Evolutionary conservation across 2,329 filamentous ascomycete genomes (phyloP), one percentile per base, ranked within the genome.

Genomic region (Microcyclospora pomicola): DNA sequence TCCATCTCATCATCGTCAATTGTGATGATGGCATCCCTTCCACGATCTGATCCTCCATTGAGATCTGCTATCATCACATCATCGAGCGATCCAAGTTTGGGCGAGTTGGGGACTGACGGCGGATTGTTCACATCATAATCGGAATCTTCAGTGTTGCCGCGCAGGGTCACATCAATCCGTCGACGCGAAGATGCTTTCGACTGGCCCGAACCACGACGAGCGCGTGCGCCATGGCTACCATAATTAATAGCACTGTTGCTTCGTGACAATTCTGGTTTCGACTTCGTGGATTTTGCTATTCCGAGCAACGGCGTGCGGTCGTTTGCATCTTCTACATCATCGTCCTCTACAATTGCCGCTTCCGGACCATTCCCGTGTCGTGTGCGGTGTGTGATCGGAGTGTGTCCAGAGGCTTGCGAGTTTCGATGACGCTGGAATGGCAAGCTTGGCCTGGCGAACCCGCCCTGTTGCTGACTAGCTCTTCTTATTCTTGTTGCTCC

Each of bases 1-100:
- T 31, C 36, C 16, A 31, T 31, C 16, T 45, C 45, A 27, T 59
- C 55, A 27, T 60, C 59, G 38, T 69, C 66, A 32, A 72, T 70
- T 45, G 67, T 57, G 40, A 73, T 71, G 34, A 72, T 49, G 2
- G 61, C 61, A 48, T 72, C 69, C 27, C 62, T 59, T 19, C 50
- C 50, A 31, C 64, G 56, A 15, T 65, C 52, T 24, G 46, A 45
- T 27, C 48, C 50, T 9, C 47, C 61, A 30, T 81, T 62, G 36
- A 83, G 75, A 45, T 80, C 75, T 7, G 77, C 68, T 39, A 84
- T 72, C 72, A 86, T 78, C 45, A 80, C 66, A 64, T 77, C 73
- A 45, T 75, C 71, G 48, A 69, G 62, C 4, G 70, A 65, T 2
- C 71, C 69, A 28, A 72, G 46, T 33, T 66, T 67, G 0, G 75